phyloP scores from a whole-genome alignment of 2,329 filamentous ascomycete species.

The Emericellopsis cladophorae region DNA sequence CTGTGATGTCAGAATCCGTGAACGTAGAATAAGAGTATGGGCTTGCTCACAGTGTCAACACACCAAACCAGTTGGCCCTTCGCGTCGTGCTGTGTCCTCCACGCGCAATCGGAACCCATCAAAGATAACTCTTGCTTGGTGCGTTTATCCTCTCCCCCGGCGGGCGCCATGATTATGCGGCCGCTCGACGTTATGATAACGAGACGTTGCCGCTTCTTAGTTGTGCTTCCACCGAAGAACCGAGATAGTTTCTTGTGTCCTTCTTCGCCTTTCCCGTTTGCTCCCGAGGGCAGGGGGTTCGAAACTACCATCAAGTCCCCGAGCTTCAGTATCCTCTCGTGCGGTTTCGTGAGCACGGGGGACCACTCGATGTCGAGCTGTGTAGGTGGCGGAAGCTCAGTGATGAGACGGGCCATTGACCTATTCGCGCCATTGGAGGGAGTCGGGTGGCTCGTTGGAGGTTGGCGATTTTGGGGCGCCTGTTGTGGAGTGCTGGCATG shows the following conservation, averaged over 20 bases:
- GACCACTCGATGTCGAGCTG: conserved; percentile 99
- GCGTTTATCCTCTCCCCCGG: conserved; percentile 91
- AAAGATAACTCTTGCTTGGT: conserved; percentile 87
- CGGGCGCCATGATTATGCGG: conserved; percentile 77
- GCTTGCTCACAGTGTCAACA: conserved; percentile 73
- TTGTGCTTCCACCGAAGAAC: conserved; percentile 83
- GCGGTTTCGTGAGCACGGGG: conserved; percentile 77
- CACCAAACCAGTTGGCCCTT: conserved; percentile 83
- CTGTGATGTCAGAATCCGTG: conserved; percentile 32
- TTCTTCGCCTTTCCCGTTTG: conserved; percentile 59
- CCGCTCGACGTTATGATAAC: conserved; percentile 93
- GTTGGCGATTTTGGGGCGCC: conserved; percentile 14
- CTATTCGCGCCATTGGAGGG: conserved; percentile 35
- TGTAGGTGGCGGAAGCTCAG: conserved; percentile 89
- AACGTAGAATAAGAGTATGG: neutral
- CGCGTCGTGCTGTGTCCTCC: conserved; percentile 69
- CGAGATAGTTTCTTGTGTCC: conserved; percentile 80
- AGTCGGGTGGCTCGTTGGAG: conserved; percentile 21
- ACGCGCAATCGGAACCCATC: conserved; percentile 59
- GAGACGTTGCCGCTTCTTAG: conserved; percentile 83
- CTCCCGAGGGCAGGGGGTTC: conserved; percentile 62
- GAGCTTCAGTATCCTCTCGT: conserved; percentile 88
- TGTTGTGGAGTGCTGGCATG: conserved; percentile 14
- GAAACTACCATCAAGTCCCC: conserved; percentile 82
- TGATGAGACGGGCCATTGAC: conserved; percentile 66